Conservation (phyloP, 1,284 basidiomycete genomes). For the Sanghuangporus baumii region DNA sequence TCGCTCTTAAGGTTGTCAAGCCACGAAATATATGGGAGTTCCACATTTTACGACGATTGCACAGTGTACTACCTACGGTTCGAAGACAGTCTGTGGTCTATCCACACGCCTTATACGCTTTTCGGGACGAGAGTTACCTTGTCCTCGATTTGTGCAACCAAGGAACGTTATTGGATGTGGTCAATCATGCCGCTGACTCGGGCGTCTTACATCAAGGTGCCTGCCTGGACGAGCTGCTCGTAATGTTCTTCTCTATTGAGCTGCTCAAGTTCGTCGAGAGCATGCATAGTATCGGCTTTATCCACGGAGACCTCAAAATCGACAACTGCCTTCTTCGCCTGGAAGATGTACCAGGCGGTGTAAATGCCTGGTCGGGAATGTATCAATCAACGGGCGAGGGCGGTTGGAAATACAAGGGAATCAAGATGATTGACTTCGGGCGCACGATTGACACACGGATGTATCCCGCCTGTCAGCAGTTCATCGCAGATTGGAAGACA, state of each 20-base stretch:
- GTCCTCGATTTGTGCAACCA: conserved; percentile 86
- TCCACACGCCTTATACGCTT: conserved; percentile 76
- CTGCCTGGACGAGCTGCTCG: conserved; percentile 89
- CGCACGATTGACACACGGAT: conserved; percentile 83
- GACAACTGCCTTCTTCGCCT: conserved; percentile 96
- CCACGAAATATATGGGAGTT: conserved; percentile 94
- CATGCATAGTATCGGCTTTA: conserved; percentile 78
- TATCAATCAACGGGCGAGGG: conserved; percentile 75
- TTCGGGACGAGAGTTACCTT: conserved; percentile 86
- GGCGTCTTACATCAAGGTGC: conserved; percentile 73
- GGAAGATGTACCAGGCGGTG: conserved; percentile 71
- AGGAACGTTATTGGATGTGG: conserved; percentile 89
- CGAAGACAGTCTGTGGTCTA: conserved; percentile 64
- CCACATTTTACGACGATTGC: conserved; percentile 77
- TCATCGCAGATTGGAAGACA: conserved; percentile 83
- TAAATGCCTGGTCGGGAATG: conserved; percentile 62
- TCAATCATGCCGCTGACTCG: conserved; percentile 75
- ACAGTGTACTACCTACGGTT: conserved; percentile 52
- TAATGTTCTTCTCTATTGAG: conserved; percentile 94
- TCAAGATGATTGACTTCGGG: conserved; percentile 96
- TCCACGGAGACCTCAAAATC: conserved; percentile 98
- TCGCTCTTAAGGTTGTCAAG: conserved; percentile 91
- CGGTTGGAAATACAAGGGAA: conserved; percentile 86
- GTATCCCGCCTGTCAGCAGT: conserved; percentile 75
- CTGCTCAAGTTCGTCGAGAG: conserved; percentile 80